Base-by-base conservation (phyloP, 768 basidiomycete genomes). In the Collybia sordida region DNA sequence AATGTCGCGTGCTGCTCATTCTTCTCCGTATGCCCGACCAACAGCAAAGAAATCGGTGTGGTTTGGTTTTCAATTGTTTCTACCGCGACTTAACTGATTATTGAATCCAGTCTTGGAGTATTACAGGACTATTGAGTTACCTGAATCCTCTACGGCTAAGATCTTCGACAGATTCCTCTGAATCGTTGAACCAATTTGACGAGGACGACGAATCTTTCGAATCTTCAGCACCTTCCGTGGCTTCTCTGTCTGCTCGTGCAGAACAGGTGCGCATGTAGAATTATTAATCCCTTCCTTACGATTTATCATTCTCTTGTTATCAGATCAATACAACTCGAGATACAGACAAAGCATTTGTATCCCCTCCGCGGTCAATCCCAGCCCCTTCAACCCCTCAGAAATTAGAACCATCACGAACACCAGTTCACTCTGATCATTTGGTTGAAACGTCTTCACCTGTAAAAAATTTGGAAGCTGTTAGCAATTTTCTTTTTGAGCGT, bases 1-100 rank as follows among this genome's bases (percentile, higher is more conserved):
- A 3, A 31, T 14, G 31, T 31, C 31, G 31, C 31, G 31, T 31
- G 57, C 55, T 60, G 37, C 72, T 69, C 58, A 67, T 56, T 50
- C 52, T n/a, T 51, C 65, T 28, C 87, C 87, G 0, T 89, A 89
- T 62, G 64, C 74, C 45, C 75, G 85, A 22, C 56, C 69, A 4
- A 31, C 55, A 27, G 38, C 62, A 50, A 64, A 76, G 70, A 79
- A 82, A 77, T 73, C 81, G 24, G 81, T 82, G 50, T 50, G 75
- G 57, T 28, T 25, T 34, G 3, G 31, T 31, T 14, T 12, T 14
- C 3, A 31, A 31, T 31, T 31, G 6, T 3, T 31, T 31, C 31
- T 31, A 31, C 11, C 31, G 11, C 11, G 31, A 31, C 14, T 3
- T 11, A n/a, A 31, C 31, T 31, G 6, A 31, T 6, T 11, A 31